Evolutionary conservation across 176 grass and related monocot species (phyloP).

Genomic region (Triticum timopheevii): DNA sequence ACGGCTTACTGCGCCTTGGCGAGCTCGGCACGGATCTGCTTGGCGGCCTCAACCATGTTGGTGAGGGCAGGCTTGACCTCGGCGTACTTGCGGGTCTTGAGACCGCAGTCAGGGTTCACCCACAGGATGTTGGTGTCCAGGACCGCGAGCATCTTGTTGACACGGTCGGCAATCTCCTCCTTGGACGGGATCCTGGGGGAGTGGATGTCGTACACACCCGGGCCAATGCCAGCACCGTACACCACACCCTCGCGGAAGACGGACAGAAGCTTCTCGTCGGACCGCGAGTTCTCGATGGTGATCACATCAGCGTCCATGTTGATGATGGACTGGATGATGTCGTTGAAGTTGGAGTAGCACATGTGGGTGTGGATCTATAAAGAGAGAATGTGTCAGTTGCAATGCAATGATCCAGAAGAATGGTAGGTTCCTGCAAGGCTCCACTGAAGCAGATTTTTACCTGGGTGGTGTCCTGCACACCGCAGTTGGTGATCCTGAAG

Average conservation of each 20-base stretch:
- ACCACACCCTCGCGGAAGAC: slow-evolving; percentile 88
- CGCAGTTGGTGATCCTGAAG: slow-evolving; percentile 92
- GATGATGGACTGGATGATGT: slow-evolving; percentile 97
- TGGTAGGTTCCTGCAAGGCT: not conserved
- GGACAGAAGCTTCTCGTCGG: slow-evolving; percentile 82
- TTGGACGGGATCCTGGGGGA: slow-evolving; percentile 80
- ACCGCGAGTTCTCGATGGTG: slow-evolving; percentile 95
- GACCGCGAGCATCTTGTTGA: slow-evolving; percentile 95
- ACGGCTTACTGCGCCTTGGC: slow-evolving; percentile 49
- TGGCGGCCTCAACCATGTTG: slow-evolving; percentile 74
- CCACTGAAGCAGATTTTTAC: slow-evolving; percentile 33
- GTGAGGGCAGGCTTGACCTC: slow-evolving; percentile 87
- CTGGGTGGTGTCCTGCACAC: slow-evolving; percentile 91
- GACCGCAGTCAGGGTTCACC: slow-evolving; percentile 93
- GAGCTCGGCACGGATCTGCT: slow-evolving; percentile 79
- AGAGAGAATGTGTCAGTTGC: not conserved
- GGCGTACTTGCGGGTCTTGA: slow-evolving; percentile 87
- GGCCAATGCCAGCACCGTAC: slow-evolving; percentile 79
- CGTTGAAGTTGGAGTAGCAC: slow-evolving; percentile 99
- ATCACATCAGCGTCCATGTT: slow-evolving; percentile 94
- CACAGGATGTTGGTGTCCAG: slow-evolving; percentile 93
- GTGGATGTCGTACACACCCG: slow-evolving; percentile 93
- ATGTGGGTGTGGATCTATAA: slow-evolving; percentile 97
- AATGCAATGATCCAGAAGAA: not conserved
- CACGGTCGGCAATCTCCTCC: slow-evolving; percentile 76